Evolutionary conservation across 31 red algal species (phyloP), one percentile per base, ranked within the genome.

Genomic region (Odonthalia washingtoniensis): DNA sequence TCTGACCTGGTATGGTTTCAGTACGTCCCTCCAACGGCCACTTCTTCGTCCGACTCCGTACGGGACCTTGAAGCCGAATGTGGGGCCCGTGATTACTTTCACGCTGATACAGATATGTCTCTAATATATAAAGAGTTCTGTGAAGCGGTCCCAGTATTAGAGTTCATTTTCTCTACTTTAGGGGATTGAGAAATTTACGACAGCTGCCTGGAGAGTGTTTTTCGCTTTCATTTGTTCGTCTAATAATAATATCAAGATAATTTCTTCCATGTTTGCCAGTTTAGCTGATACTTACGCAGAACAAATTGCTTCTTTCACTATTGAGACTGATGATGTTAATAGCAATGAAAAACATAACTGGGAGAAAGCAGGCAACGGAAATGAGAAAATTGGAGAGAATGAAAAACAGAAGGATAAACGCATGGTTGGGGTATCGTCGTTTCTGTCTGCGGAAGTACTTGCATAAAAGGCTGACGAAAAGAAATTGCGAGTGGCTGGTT

Each of bases 211-310:
- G 86, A 18, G 96, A 95, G 75, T 94, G 91, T 32, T 98, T 33
- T 93, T 93, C 40, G 62, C 87, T 65, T 98, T 92, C 70, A 82
- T 98, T 34, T 98, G 96, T 77, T 96, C 96, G 1, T 88, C 89
- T 24, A 96, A 98, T 78, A 96, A 96, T 42, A 89, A 98, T 46
- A 84, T 98, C 30, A 83, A 89, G 43, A 68, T 93, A n/a, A 96
- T 96, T 35, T 49, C 90, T 2, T 52, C 46, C 17, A 94, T 98
- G 87, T 91, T 96, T 33, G 46, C 77, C 26, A 79, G 44, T 32
- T 77, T 98, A 12, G 90, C 86, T 28, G 40, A 46, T 42, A 61
- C 49, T 34, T 91, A 88, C 73, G 90, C 87, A 44, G 27, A 77
- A 38, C n/a, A 39, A 36, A 26, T 91, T n/a, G 86, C 62, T 33